phyloP scores from a whole-genome alignment of 2,329 filamentous ascomycete genomes.

The Pseudocercospora musae region DNA sequence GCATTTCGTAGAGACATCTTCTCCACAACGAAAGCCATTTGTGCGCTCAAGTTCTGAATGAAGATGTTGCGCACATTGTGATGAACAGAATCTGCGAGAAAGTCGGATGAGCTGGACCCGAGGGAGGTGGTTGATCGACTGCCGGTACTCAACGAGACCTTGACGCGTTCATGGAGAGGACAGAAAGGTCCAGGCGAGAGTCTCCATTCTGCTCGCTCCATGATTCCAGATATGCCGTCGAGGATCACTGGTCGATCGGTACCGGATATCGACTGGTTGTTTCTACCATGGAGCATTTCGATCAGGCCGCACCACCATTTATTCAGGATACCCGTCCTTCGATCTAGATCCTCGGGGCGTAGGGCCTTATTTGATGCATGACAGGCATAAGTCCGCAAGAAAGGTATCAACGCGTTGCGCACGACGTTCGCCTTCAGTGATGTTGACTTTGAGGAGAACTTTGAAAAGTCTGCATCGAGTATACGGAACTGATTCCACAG shows the following conservation, averaged over 20 bases:
- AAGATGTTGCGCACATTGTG: slow-evolving; percentile 90
- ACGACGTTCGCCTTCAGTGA: slow-evolving; percentile 73
- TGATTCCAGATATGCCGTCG: slow-evolving; percentile 74
- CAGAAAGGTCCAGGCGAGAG: slow-evolving; percentile 66
- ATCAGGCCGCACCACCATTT: slow-evolving; percentile 87
- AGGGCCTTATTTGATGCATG: slow-evolving; percentile 65
- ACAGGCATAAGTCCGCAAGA: slow-evolving; percentile 66
- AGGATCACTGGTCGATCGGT: slow-evolving; percentile 79
- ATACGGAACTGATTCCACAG: slow-evolving; percentile 65
- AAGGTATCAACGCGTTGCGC: slow-evolving; percentile 69
- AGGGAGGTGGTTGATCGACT: slow-evolving; percentile 58
- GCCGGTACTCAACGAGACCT: slow-evolving; percentile 44
- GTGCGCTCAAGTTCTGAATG: slow-evolving; percentile 73
- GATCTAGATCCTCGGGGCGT: slow-evolving; percentile 77
- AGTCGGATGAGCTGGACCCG: slow-evolving; percentile 55
- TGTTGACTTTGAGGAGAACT: slow-evolving; percentile 72
- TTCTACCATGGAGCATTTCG: slow-evolving; percentile 73
- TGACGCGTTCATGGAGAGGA: slow-evolving; percentile 56
- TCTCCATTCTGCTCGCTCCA: slow-evolving; percentile 87
- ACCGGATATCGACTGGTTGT: slow-evolving; percentile 73
- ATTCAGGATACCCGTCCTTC: slow-evolving; percentile 73
- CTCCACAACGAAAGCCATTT: slow-evolving; percentile 83
- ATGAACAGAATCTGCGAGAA: slow-evolving; percentile 71
- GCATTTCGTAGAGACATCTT: slow-evolving; percentile 79
- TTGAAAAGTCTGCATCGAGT: slow-evolving; percentile 67